These are phyloP conservation scores for Trypanosoma rangeli DNA, from an alignment of 208 protist species.

Conservation along the genomic window DNA sequence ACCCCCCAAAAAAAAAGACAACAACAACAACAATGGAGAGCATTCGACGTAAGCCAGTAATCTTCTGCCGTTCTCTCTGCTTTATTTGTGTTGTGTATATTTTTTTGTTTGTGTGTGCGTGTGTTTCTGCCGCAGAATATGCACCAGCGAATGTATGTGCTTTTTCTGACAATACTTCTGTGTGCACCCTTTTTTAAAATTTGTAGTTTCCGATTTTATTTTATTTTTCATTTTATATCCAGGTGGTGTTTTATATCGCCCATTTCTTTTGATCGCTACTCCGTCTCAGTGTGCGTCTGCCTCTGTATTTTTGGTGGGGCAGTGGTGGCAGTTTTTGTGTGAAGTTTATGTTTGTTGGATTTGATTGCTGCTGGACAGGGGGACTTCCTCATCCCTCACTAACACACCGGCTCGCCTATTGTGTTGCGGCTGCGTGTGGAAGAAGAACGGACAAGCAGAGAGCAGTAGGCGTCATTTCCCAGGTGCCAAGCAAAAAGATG, in stretches of 20 bases:
- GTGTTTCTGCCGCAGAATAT: background rate
- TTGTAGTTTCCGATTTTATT: conserved; percentile 9
- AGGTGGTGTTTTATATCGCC: background rate
- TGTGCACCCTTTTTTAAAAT: background rate
- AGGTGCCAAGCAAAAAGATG: background rate
- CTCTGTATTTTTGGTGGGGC: background rate
- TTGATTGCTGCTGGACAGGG: background rate
- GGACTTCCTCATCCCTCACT: background rate
- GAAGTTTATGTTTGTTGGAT: background rate
- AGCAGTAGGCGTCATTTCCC: background rate
- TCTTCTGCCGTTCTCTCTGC: background rate
- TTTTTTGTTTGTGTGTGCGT: background rate
- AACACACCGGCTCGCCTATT: background rate
- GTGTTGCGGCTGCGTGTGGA: background rate
- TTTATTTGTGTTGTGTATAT: background rate
- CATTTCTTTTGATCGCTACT: conserved; percentile 1
- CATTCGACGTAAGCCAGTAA: background rate
- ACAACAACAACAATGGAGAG: background rate
- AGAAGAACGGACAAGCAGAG: background rate
- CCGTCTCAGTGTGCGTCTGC: background rate
- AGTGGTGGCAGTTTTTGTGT: background rate
- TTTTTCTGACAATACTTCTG: background rate
- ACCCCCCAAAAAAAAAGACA: background rate
- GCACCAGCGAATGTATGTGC: background rate
- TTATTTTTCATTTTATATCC: background rate